Percentiles rank a stretch among this genome's conserved stretches.
phyloP scores from a whole-genome alignment of 805 yeast genomes.

The Cyberlindnera xylosilytica region DNA sequence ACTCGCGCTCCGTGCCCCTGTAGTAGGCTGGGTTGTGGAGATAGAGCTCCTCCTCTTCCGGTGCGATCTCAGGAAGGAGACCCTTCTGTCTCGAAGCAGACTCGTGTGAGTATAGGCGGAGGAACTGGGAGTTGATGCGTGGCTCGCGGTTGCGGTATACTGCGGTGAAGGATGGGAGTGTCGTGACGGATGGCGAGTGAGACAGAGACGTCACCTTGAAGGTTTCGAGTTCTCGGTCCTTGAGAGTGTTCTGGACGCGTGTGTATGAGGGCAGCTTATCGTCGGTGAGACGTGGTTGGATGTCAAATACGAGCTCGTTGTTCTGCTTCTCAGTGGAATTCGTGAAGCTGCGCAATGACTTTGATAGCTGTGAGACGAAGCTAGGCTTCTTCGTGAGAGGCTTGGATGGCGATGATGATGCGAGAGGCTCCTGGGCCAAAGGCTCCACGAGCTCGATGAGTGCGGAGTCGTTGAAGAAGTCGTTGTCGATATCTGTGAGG shows the following conservation, averaged over 20 bases:
- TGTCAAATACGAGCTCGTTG: constrained; percentile 23
- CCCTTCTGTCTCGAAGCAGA: constrained; percentile 37
- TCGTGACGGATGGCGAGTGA: background rate
- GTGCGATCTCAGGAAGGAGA: constrained; percentile 31
- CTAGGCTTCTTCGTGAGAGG: constrained; percentile 10
- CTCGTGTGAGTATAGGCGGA: constrained; percentile 49
- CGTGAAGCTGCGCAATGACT: constrained; percentile 20
- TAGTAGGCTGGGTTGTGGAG: constrained; percentile 7
- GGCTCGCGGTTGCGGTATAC: constrained; percentile 38
- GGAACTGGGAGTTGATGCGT: constrained; percentile 47
- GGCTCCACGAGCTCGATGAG: constrained; percentile 6
- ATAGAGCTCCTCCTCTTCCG: constrained; percentile 30
- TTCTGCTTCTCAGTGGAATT: constrained; percentile 15
- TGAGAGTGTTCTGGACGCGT: background rate
- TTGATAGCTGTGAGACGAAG: constrained; percentile 25
- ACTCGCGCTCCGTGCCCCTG: constrained; percentile 28
- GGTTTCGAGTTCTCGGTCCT: constrained; percentile 25
- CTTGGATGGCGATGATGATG: background rate
- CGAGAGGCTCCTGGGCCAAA: background rate
- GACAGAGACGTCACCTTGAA: constrained; percentile 24
- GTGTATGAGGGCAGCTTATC: constrained; percentile 19
- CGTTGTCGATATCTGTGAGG: constrained; percentile 24
- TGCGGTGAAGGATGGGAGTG: constrained; percentile 10
- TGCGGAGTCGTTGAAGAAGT: constrained; percentile 14
- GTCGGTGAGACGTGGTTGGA: constrained; percentile 28